Evolutionary conservation across 805 yeast genomes (phyloP), one percentile per base, ranked within the genome.

Genomic region (Lipomyces mesembrius): DNA sequence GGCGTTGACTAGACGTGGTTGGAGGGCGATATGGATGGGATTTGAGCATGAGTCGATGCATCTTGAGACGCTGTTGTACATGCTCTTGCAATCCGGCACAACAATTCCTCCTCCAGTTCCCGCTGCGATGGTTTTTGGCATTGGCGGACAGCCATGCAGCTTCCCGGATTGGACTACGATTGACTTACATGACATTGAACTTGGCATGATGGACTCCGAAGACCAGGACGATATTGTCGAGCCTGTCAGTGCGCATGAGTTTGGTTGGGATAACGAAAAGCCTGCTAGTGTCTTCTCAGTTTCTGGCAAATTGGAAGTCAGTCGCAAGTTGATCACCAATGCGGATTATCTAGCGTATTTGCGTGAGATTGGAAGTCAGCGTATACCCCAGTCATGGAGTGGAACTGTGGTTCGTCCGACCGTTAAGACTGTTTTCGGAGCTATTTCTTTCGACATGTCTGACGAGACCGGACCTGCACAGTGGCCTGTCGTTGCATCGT

Each of bases 21-120:
- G 62, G 62, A 27, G 71, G n/a, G 72, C 72, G 4, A 11, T 71
- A 7, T 71, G 74, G 72, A 37, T 62, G 43, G 70, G 64, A n/a
- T 71, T 56, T 37, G 74, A 71, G 55, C 74, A 71, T 51, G 74
- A 69, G 25, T 71, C 71, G 5, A 71, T 71, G 74, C 74, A 71
- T 57, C 57, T 69, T n/a, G 74, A 71, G 56, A 71, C 74, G 8
- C 52, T 71, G 54, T 57, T 71, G 9, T 71, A 71, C 52, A 71
- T 71, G 68, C 63, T 71, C 5, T 49, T 71, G 22, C 74, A 71
- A 51, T 70, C 73, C 9, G 32, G 51, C 8, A 35, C 35, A 34
- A 64, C 68, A 2, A 52, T 17, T 6, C 55, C 65, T 20, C 73
- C 73, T 52, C 62, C 67, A 34, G 60, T 60, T 60, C 62, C 65